phyloP scores from a whole-genome alignment of 2,329 filamentous ascomycete genomes.

The Xylaria sp. region DNA sequence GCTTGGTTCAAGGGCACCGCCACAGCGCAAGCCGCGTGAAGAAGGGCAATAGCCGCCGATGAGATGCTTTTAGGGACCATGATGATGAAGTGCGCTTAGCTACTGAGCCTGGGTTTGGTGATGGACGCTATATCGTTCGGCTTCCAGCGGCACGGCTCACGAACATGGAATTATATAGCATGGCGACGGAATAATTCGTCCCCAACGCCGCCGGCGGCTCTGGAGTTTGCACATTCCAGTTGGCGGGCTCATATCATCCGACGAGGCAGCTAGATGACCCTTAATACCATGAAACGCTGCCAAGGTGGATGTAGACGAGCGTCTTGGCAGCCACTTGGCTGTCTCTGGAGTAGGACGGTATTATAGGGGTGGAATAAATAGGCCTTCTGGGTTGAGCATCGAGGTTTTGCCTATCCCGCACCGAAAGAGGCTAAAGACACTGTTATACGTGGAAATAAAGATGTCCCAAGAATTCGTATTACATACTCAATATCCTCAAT shows the following conservation, averaged over 20 bases:
- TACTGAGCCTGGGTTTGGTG: background rate
- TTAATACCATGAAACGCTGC: background rate
- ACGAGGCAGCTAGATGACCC: background rate
- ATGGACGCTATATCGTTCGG: background rate
- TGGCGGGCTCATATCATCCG: background rate
- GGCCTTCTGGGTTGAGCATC: constrained; percentile 4
- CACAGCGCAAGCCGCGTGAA: background rate
- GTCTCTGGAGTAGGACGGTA: background rate
- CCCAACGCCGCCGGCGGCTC: background rate
- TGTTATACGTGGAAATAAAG: background rate
- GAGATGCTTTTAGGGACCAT: constrained; percentile 15
- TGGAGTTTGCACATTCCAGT: background rate
- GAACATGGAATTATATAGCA: constrained; percentile 7
- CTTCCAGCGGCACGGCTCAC: background rate
- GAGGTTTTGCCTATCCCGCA: background rate
- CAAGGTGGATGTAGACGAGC: background rate
- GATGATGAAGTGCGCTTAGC: background rate
- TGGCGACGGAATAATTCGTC: constrained; percentile 8
- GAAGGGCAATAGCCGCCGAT: background rate
- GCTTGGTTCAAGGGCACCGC: constrained; percentile 5
- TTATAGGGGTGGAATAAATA: constrained; percentile 6
- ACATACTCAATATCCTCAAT: background rate
- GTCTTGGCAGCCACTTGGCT: constrained; percentile 9
- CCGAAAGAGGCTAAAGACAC: constrained; percentile 6
- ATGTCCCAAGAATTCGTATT: constrained; percentile 7